Percentiles rank a stretch among this genome's conserved stretches.
Conservation (phyloP, 495 filamentous ascomycete species). For the Tuber microsphaerosporum region DNA sequence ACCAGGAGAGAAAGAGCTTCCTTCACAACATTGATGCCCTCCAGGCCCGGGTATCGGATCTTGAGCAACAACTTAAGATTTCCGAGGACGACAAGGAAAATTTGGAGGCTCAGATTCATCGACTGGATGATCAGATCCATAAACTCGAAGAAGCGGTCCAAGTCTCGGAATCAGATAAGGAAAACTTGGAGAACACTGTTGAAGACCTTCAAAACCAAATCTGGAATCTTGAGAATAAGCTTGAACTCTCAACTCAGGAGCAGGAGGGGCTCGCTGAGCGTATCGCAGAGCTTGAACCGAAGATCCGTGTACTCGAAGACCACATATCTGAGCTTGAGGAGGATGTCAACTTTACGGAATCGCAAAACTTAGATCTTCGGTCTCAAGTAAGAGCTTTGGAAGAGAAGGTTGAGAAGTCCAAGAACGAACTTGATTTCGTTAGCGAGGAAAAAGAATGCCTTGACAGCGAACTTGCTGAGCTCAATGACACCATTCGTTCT, state of each 20-base stretch:
- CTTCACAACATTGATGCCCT: conserved; percentile 20
- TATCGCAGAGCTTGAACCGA: background rate
- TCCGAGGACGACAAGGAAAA: conserved; percentile 17
- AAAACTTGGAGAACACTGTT: conserved; percentile 19
- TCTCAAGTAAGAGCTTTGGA: background rate
- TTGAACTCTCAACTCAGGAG: background rate
- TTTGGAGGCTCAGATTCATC: conserved; percentile 14
- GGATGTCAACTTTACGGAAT: background rate
- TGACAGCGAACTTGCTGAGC: background rate
- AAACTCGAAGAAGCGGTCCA: conserved; percentile 21
- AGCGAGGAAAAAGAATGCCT: too few species aligned
- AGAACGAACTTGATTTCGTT: background rate
- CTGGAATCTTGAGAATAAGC: conserved; percentile 11
- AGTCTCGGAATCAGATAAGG: conserved; percentile 13
- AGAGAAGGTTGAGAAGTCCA: background rate
- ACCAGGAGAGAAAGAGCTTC: conserved; percentile 21
- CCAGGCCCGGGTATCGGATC: conserved; percentile 16
- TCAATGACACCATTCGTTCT: background rate
- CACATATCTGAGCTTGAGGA: background rate
- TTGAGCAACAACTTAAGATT: conserved; percentile 20
- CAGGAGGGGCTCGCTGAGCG: background rate
- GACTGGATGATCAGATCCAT: conserved; percentile 11
- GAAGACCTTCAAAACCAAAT: conserved; percentile 12
- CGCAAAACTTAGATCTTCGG: background rate
- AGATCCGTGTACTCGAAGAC: background rate